Percentiles rank a stretch among this genome's conserved stretches.
Conservation (phyloP, 768 basidiomycete species). For the Cystobasidiopsis lactophilus region DNA sequence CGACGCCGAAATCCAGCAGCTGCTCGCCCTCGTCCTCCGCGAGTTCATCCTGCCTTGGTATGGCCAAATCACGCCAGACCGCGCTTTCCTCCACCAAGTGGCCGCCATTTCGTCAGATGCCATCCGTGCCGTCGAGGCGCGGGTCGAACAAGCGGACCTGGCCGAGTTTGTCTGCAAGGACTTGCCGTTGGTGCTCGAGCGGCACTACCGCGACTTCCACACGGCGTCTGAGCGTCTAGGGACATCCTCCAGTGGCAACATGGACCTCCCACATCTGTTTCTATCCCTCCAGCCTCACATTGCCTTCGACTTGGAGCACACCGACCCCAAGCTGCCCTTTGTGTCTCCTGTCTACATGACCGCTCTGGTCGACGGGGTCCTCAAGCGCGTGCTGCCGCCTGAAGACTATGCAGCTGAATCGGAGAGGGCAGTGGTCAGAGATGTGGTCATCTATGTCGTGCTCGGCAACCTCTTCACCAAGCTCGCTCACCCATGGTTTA, state of each 20-base stretch:
- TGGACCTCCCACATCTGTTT: slow-evolving; percentile 45
- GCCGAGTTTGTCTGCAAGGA: slow-evolving; percentile 36
- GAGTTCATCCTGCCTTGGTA: slow-evolving; percentile 17
- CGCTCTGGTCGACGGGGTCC: slow-evolving; percentile 51
- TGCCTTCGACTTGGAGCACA: slow-evolving; percentile 30
- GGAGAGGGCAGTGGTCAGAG: slow-evolving; percentile 63
- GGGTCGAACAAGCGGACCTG: slow-evolving; percentile 6
- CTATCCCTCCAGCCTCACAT: slow-evolving; percentile 67
- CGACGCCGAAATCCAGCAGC: no score
- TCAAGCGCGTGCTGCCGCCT: slow-evolving; percentile 47
- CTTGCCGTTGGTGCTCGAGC: slow-evolving; percentile 42
- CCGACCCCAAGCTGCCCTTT: slow-evolving; percentile 14
- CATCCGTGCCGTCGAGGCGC: slow-evolving; percentile 14
- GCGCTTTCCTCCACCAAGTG: slow-evolving; percentile 15
- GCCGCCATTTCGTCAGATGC: slow-evolving; percentile 15
- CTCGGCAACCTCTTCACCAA: slow-evolving; percentile 36
- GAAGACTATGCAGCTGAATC: slow-evolving; percentile 57
- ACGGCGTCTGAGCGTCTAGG: slow-evolving; percentile 28
- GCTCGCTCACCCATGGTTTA: slow-evolving; percentile 74
- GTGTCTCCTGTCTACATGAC: slow-evolving; percentile 36
- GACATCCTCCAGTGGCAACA: slow-evolving; percentile 22
- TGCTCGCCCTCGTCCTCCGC: no score
- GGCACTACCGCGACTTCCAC: slow-evolving; percentile 60
- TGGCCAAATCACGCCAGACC: slow-evolving; percentile 15
- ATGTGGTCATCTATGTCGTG: slow-evolving; percentile 57